These are phyloP conservation scores for Alternaria panax DNA, from an alignment of 2,329 filamentous ascomycete species.

Conservation along the genomic window DNA sequence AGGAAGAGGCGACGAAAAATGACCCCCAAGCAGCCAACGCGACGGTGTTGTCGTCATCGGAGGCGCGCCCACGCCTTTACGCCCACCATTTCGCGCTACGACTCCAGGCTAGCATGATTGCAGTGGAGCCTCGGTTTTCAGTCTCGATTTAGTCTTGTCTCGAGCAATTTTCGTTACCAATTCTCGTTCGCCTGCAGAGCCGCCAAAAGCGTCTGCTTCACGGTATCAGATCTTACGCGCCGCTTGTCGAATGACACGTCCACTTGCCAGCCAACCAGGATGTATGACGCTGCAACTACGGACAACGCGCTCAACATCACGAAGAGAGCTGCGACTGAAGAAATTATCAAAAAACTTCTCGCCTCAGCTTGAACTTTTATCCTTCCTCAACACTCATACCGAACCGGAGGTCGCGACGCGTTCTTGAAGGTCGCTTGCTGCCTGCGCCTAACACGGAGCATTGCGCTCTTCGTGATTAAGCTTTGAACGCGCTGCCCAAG, in stretches of 20 bases:
- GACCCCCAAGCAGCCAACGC: slow-evolving; percentile 6
- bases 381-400: neutral
- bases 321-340: slow-evolving; percentile 5
- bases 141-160: slow-evolving; percentile 15
- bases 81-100: slow-evolving; percentile 15
- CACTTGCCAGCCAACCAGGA: slow-evolving; percentile 19
- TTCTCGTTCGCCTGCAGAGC: slow-evolving; percentile 9
- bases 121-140: slow-evolving; percentile 22
- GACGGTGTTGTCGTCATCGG: slow-evolving; percentile 8
- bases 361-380: neutral
- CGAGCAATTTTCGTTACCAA: slow-evolving; percentile 5
- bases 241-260: slow-evolving; percentile 18
- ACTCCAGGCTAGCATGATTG: slow-evolving; percentile 19
- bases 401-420: neutral
- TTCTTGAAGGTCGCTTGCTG: neutral
- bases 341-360: neutral
- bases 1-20: neutral
- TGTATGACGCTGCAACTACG: slow-evolving; percentile 31
- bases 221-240: slow-evolving; percentile 21
- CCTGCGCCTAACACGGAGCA: slow-evolving; percentile 3
- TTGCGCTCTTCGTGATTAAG: slow-evolving; percentile 13
- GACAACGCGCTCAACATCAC: slow-evolving; percentile 18
- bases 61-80: slow-evolving; percentile 2
- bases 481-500: slow-evolving; percentile 10
- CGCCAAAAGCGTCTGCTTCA: slow-evolving; percentile 11